Base-by-base conservation (phyloP, 1,284 basidiomycete genomes). In the Apiotrichum sp. region DNA sequence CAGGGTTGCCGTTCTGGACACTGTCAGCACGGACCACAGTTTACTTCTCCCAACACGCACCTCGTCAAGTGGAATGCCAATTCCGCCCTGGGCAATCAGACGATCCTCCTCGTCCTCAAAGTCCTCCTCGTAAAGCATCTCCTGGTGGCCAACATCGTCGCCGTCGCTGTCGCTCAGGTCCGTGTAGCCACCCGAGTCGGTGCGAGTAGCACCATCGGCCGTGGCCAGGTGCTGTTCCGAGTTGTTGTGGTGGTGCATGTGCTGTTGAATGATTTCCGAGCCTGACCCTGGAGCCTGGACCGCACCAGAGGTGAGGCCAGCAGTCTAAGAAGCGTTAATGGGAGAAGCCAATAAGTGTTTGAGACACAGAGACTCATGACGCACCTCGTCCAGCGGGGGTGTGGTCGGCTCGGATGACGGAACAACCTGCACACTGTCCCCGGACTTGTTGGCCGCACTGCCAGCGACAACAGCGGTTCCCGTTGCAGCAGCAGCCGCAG, bases 61-160 rank as follows among this genome's bases (percentile, higher is more conserved):
- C 51, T 86, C 83, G 55, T 87, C 88, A 7, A 86, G 76, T 4
- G 89, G 88, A 55, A 91, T 89, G 5, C 89, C 89, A 52, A 86
- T 84, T 3, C 89, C 89, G 32, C 89, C 89, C 43, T 84, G 82
- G 71, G 83, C 79, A 57, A 92, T 89, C 56, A 92, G 78, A 49
- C 84, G 74, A 68, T 89, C 85, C 70, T 92, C 89, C 57, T 91
- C 87, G 55, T 88, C 87, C 64, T 85, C 81, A 49, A 79, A 82
- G 16, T 61, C 59, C 29, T 84, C 82, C 47, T 81, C 80, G 50
- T 68, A 50, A 0, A 60, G 61, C 53, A 69, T 67, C 29, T 78
- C 78, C 46, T 81, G 79, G 45, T 79, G 75, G 32, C 43, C 47
- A 31, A 76, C 75, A 10, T 69, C 66, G 59, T 54, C 57, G 14